Percentiles rank a stretch among this genome's conserved stretches.
phyloP scores from a whole-genome alignment of 2,329 filamentous ascomycete genomes.

The Fusarium sp. region DNA sequence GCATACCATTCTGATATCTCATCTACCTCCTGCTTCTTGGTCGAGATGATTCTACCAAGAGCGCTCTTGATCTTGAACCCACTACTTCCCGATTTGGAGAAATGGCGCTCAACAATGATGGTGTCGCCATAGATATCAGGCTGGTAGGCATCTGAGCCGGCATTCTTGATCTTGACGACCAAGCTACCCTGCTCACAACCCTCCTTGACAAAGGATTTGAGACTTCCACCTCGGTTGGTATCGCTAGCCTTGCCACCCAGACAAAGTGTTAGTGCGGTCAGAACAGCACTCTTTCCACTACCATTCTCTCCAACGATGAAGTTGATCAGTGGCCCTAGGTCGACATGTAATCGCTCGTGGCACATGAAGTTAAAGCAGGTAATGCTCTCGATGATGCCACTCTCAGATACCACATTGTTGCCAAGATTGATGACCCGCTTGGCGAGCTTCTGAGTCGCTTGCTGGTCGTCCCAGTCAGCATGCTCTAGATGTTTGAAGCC shows the following conservation, averaged over 20 bases:
- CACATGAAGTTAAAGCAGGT: constrained; percentile 97
- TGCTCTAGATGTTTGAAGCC: constrained; percentile 67
- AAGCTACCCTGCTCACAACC: constrained; percentile 81
- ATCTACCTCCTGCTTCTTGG: constrained; percentile 86
- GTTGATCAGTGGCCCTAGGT: constrained; percentile 94
- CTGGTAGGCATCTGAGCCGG: constrained; percentile 84
- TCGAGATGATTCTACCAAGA: constrained; percentile 76
- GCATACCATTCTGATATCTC: constrained; percentile 94
- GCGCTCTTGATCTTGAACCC: constrained; percentile 88
- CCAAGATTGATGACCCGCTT: constrained; percentile 60
- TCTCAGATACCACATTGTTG: constrained; percentile 79
- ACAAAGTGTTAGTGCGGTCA: constrained; percentile 92
- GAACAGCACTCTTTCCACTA: constrained; percentile 94
- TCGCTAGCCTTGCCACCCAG: constrained; percentile 93
- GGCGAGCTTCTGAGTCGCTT: constrained; percentile 71
- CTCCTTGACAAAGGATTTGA: constrained; percentile 92
- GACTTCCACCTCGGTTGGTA: constrained; percentile 88
- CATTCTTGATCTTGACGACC: constrained; percentile 89
- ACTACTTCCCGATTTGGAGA: constrained; percentile 76
- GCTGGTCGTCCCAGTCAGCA: constrained; percentile 67
- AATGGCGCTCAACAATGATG: constrained; percentile 92
- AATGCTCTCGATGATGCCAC: constrained; percentile 88
- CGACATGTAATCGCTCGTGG: constrained; percentile 81
- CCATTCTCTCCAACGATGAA: constrained; percentile 98
- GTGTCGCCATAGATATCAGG: constrained; percentile 82